phyloP scores from a whole-genome alignment of 2,329 filamentous ascomycete species.

The Aureobasidium mangrovei region DNA sequence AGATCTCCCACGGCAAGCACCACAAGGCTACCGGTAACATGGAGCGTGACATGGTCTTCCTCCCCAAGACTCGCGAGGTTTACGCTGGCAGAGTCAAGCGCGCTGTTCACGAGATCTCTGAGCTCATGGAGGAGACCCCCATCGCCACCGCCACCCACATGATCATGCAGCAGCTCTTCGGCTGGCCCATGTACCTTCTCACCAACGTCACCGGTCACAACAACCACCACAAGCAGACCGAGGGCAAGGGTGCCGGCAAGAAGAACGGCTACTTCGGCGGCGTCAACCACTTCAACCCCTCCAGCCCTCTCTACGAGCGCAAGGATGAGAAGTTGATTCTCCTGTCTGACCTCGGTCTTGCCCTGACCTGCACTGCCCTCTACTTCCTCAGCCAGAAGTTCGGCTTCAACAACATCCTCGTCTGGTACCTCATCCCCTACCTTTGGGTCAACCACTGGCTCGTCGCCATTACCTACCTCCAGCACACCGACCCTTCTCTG shows the following conservation, averaged over 20 bases:
- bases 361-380: slow-evolving; percentile 53
- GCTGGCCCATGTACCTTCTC: slow-evolving; percentile 87
- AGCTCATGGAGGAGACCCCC: slow-evolving; percentile 92
- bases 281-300: slow-evolving; percentile 92
- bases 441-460: slow-evolving; percentile 99
- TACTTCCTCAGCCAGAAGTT: slow-evolving; percentile 64
- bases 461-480: slow-evolving; percentile 92
- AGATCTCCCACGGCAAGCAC: slow-evolving; percentile 98
- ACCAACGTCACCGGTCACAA: slow-evolving; percentile 95
- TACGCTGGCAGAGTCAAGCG: slow-evolving; percentile 68
- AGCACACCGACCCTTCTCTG: slow-evolving; percentile 90
- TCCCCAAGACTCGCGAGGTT: slow-evolving; percentile 82
- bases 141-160: slow-evolving; percentile 68
- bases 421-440: slow-evolving; percentile 95
- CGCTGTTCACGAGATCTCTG: slow-evolving; percentile 69
- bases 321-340: slow-evolving; percentile 82
- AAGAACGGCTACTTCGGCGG: slow-evolving; percentile 67
- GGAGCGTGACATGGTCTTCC: slow-evolving; percentile 97
- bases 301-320: slow-evolving; percentile 82
- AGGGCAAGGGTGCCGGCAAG: slow-evolving; percentile 92
- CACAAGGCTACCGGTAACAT: slow-evolving; percentile 98
- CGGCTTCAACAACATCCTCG: slow-evolving; percentile 75
- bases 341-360: slow-evolving; percentile 71
- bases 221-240: slow-evolving; percentile 79
- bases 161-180: slow-evolving; percentile 75